Base-by-base conservation (phyloP, 768 basidiomycete species). In the Naematelia aurantialba region DNA sequence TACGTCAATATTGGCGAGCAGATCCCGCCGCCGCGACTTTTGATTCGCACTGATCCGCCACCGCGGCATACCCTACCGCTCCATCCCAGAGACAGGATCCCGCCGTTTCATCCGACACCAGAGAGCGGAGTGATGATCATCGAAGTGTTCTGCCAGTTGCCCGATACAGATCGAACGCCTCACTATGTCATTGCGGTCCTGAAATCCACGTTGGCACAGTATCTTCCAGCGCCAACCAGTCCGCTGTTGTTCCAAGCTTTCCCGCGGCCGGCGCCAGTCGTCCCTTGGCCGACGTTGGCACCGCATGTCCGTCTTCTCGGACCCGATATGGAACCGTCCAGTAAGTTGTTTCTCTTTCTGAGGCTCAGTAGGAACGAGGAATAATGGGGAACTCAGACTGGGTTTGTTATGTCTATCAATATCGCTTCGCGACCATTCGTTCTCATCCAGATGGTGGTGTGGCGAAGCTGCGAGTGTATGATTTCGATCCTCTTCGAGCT, bases 351-450 rank as follows among this genome's bases (percentile, higher is more conserved):
- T 8, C 34, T 39, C 34, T n/a, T n/a, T n/a, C n/a, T n/a, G n/a
- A n/a, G n/a, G n/a, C 34, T 39, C 34, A 39, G 34, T 39, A 17
- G 17, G 17, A 17, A 8, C 34, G 34, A 39, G 34, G 17, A 39
- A 13, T 34, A n/a, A 13, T 45, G 17, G 46, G 45, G 62, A 63
- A 52, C 51, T 48, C 54, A 73, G 62, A 66, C 10, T 76, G 75
- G 75, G 75, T 75, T 1, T 73, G 72, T 30, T 76, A 72, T 51
- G 68, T 76, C 31, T 76, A 76, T 53, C 69, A 71, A 27, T 62
- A 74, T 31, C 66, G 73, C 26, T 76, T 68, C 59, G 63, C 73
- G 17, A 63, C 61, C 2, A 61, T 47, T 55, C 44, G 19, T 27
- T 21, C 11, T 31, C 48, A 19, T 10, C 42, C 19, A 12, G 30